These are phyloP conservation scores for Nannizziopsis arthrosporioides DNA, from an alignment of 2,329 filamentous ascomycete genomes.

Conservation along the genomic window DNA sequence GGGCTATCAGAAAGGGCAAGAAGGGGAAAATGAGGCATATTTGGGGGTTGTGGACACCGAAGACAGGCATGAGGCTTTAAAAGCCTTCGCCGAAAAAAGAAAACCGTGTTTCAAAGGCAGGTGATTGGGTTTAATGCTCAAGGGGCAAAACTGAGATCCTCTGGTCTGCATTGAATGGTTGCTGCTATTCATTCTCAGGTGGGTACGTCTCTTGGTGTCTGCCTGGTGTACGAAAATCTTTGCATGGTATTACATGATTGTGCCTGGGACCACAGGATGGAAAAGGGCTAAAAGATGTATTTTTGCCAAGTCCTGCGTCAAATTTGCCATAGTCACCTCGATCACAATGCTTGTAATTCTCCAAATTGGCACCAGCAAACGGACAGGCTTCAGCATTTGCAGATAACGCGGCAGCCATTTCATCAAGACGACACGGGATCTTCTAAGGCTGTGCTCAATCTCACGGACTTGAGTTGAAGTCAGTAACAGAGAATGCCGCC, in stretches of 20 bases:
- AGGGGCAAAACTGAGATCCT: not conserved
- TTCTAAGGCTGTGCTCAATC: no score
- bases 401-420: not conserved
- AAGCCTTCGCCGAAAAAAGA: slow-evolving; percentile 69
- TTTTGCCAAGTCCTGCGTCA: no score
- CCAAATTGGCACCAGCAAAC: not conserved
- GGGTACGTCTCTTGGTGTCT: not conserved
- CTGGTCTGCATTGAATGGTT: not conserved
- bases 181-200: not conserved
- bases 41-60: slow-evolving; percentile 69
- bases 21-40: slow-evolving; percentile 79
- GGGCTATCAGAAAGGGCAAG: slow-evolving; percentile 53
- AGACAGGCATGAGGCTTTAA: slow-evolving; percentile 78
- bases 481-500: no score
- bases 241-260: not conserved
- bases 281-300: no score
- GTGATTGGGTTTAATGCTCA: slow-evolving; percentile 20
- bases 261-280: no score
- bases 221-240: not conserved
- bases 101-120: slow-evolving; percentile 55
- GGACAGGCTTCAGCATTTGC: slow-evolving; percentile 4
- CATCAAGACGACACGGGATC: not conserved
- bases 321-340: no score
- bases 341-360: no score
- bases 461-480: no score